Base-by-base conservation (phyloP, 768 basidiomycete species). In the Psilocybe sp. region DNA sequence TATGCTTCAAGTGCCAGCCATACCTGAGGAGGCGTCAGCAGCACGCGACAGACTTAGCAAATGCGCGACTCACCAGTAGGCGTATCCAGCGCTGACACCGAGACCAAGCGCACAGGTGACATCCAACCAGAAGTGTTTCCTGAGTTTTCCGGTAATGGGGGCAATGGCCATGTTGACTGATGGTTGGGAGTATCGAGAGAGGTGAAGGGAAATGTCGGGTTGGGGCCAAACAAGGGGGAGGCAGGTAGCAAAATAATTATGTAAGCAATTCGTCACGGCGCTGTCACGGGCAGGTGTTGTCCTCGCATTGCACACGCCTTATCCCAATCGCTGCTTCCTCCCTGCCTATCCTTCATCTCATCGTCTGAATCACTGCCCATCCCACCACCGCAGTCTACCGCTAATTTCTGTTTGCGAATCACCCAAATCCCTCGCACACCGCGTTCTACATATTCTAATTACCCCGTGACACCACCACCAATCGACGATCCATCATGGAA, bases 71-170 rank as follows among this genome's bases (percentile, higher is more conserved):
- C 53, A 94, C 93, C 93, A 97, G 74, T 80, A 97, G 2, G 79
- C 79, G 62, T 92, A 95, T 31, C 81, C 92, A 10, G 78, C 74
- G 42, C 82, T 74, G 47, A 85, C 56, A 20, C 92, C 93, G 45
- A 96, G 80, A 58, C 89, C 92, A 39, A 95, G 64, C 35, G 82
- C 79, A 60, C 81, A 75, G 41, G 81, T 76, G 54, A 96, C 60
- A 65, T 97, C 94, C 54, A 92, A 81, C 83, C 90, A 90, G 70
- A 95, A 83, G 61, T 84, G 78, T 73, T 95, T 96, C 75, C 93
- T 89, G 73, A 95, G 88, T 74, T 82, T 92, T 67, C 93, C 93
- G 45, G 89, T 89, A 70, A 96, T 93, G 60, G 93, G 92, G 54
- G 90, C 86, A 66, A 96, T 87, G 63, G 89, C 68, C 89, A 92